Conservation (phyloP, 208 protist species). For the Crithidia thermophila region DNA sequence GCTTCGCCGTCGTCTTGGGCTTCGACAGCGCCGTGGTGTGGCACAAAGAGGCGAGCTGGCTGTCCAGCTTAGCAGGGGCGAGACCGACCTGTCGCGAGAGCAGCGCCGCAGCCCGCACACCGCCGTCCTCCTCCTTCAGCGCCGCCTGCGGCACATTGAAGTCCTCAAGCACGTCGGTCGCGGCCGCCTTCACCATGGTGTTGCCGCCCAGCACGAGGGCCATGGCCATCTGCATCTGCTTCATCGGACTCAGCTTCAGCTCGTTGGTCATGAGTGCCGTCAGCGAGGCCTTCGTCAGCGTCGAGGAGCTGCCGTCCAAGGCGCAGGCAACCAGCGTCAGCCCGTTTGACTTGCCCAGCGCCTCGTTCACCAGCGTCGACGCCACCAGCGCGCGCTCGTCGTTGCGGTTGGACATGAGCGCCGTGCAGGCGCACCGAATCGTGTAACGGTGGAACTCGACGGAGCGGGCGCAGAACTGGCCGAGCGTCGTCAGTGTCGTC, state of each 20-base stretch:
- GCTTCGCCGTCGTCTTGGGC: conserved; percentile 26
- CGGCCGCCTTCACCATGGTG: conserved; percentile 57
- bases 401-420: conserved; percentile 38
- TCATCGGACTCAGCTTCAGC: conserved; percentile 63
- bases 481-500: conserved; percentile 68
- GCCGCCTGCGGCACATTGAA: conserved; percentile 53
- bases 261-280: conserved; percentile 57
- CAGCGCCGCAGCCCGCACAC: conserved; percentile 51
- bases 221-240: conserved; percentile 82
- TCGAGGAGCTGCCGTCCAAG: conserved; percentile 45
- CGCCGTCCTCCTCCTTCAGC: conserved; percentile 64
- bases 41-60: conserved; percentile 49
- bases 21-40: conserved; percentile 25
- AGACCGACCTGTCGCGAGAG: conserved; percentile 66
- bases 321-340: conserved; percentile 60
- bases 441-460: conserved; percentile 67
- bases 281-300: conserved; percentile 54
- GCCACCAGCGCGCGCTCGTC: conserved; percentile 48
- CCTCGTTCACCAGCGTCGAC: conserved; percentile 54
- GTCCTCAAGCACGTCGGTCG: conserved; percentile 56
- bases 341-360: conserved; percentile 70
- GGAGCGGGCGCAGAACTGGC: conserved; percentile 61
- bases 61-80: conserved; percentile 44
- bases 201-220: conserved; percentile 56
- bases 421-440: conserved; percentile 39